Evolutionary conservation across 1,284 basidiomycete genomes (phyloP).

Genomic region (Hymenochaete sp.): DNA sequence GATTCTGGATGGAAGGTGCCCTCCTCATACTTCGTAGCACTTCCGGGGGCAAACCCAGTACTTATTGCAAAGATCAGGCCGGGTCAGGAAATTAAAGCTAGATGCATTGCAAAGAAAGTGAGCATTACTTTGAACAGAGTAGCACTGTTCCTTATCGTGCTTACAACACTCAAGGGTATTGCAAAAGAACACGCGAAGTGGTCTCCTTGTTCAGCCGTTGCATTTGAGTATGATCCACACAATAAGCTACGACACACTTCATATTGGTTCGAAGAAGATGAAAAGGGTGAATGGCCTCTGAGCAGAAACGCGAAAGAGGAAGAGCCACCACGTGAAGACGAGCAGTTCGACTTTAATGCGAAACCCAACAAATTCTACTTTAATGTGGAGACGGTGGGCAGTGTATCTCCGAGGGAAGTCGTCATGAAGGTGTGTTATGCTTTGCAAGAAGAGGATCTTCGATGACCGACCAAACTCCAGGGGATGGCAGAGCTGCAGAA

Average conservation of each 20-base stretch:
- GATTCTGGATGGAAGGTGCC: background rate
- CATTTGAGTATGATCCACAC: constrained; percentile 97
- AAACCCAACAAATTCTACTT: constrained; percentile 87
- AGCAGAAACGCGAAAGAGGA: constrained; percentile 79
- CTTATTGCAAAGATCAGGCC: constrained; percentile 89
- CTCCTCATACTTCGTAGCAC: too few relatives aligned
- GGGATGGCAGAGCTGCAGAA: constrained; percentile 75
- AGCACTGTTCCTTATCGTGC: constrained; percentile 7
- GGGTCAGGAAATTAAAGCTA: constrained; percentile 85
- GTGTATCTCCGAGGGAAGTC: constrained; percentile 80
- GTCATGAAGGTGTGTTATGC: constrained; percentile 60
- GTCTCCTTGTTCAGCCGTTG: constrained; percentile 92
- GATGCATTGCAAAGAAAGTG: constrained; percentile 91
- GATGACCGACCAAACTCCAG: constrained; percentile 29
- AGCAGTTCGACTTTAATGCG: constrained; percentile 80
- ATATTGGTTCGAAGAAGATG: constrained; percentile 88
- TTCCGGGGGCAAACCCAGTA: constrained; percentile 61
- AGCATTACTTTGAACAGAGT: constrained; percentile 15
- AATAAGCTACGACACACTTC: constrained; percentile 95
- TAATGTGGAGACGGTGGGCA: constrained; percentile 87
- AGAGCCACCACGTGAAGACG: constrained; percentile 67
- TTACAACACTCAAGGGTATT: constrained; percentile 57
- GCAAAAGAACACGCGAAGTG: constrained; percentile 99
- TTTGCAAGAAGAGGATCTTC: background rate
- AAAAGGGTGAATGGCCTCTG: constrained; percentile 75